Percentiles rank a stretch among this genome's conserved stretches.
These are phyloP conservation scores for Monilinia fructigena DNA, from an alignment of 2,329 filamentous ascomycete genomes.

Conservation along the genomic window DNA sequence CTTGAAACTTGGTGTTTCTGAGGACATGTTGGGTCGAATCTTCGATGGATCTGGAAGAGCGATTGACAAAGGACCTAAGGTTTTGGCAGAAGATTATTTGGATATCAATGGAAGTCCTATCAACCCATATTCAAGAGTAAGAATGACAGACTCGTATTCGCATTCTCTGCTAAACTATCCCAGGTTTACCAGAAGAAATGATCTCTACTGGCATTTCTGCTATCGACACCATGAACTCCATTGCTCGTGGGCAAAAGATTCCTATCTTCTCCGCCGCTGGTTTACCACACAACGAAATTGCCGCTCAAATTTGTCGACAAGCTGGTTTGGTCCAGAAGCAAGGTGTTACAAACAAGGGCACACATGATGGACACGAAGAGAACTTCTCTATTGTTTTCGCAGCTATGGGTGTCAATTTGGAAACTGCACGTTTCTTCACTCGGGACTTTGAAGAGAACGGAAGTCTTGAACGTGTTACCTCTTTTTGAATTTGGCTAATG, in stretches of 20 bases:
- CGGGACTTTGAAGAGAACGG: slow-evolving; percentile 99
- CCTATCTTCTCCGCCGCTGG: slow-evolving; percentile 98
- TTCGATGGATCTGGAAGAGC: slow-evolving; percentile 97
- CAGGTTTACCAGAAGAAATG: slow-evolving; percentile 99
- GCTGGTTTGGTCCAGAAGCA: slow-evolving; percentile 80
- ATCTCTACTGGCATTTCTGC: slow-evolving; percentile 99
- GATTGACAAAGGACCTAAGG: slow-evolving; percentile 98
- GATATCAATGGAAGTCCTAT: slow-evolving; percentile 99
- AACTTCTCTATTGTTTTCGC: slow-evolving; percentile 99
- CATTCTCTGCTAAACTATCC: slow-evolving; percentile 9
- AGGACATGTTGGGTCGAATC: slow-evolving; percentile 98
- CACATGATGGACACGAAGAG: slow-evolving; percentile 95
- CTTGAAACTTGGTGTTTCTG: slow-evolving; percentile 96
- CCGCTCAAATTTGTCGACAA: slow-evolving; percentile 97
- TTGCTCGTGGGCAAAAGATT: slow-evolving; percentile 98
- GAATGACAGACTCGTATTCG: slow-evolving; percentile 36
- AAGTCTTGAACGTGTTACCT: slow-evolving; percentile 95
- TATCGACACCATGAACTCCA: slow-evolving; percentile 97
- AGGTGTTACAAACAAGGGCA: slow-evolving; percentile 82
- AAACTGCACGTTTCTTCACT: slow-evolving; percentile 97
- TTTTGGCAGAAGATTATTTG: slow-evolving; percentile 94
- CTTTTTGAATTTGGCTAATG: slow-evolving; percentile 98
- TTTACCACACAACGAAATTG: slow-evolving; percentile 99
- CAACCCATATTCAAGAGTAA: slow-evolving; percentile 94
- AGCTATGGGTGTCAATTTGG: slow-evolving; percentile 99